Evolutionary conservation across 495 filamentous ascomycete genomes (phyloP).

Genomic region (Penicillium chermesinum): DNA sequence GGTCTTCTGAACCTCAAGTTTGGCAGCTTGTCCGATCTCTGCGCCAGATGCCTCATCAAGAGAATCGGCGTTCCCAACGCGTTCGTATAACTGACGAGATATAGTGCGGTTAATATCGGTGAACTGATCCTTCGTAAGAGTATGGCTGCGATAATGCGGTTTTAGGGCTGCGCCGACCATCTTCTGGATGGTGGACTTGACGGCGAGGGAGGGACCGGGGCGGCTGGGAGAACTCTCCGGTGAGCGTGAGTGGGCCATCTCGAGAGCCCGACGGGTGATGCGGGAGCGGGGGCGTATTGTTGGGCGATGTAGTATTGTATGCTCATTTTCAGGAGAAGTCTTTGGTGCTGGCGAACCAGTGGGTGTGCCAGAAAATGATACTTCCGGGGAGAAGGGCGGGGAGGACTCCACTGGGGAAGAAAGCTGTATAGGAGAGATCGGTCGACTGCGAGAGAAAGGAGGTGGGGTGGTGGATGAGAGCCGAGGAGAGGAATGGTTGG

Average conservation of each 20-base stretch:
- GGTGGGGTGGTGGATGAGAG: conserved; percentile 71
- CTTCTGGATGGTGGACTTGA: conserved; percentile 72
- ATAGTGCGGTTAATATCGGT: conserved; percentile 81
- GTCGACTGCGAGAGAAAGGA: conserved; percentile 53
- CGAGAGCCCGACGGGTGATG: conserved; percentile 30
- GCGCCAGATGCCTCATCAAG: conserved; percentile 53
- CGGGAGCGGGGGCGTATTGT: conserved; percentile 21
- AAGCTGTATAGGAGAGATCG: conserved; percentile 63
- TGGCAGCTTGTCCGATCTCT: conserved; percentile 64
- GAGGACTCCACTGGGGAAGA: conserved; percentile 60
- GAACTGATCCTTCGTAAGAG: conserved; percentile 76
- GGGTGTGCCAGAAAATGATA: conserved; percentile 27
- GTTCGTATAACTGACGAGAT: conserved; percentile 79
- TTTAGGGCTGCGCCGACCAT: conserved; percentile 74
- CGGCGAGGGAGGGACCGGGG: conserved; percentile 53
- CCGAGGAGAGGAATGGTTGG: conserved; percentile 62
- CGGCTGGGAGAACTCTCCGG: conserved; percentile 51
- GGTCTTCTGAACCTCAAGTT: conserved; percentile 67
- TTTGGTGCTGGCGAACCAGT: conserved; percentile 18
- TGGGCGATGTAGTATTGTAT: neutral
- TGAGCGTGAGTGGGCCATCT: conserved; percentile 35
- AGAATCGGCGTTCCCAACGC: conserved; percentile 56
- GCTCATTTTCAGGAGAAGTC: conserved; percentile 4
- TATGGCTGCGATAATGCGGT: conserved; percentile 63
- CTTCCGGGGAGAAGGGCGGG: conserved; percentile 50